These are phyloP conservation scores for Bryoerythrophyllum caledonicum DNA, from an alignment of 225 moss, liverwort and hornwort genomes.

Conservation along the genomic window DNA sequence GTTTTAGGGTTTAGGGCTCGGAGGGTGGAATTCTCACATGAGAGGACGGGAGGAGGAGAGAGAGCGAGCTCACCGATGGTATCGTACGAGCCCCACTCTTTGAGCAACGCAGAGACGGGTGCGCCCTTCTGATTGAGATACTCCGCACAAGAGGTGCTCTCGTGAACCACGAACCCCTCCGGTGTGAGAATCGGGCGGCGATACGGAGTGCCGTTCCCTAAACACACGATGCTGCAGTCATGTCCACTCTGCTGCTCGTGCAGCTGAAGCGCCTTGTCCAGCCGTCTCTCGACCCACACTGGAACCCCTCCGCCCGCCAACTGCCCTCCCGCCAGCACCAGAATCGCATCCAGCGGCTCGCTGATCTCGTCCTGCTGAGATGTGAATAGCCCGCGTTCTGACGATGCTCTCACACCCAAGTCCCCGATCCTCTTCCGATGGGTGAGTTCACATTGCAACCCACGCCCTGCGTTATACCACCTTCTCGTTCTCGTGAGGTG, in stretches of 20 bases:
- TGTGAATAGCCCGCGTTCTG: constrained; percentile 4
- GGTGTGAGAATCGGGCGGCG: constrained; percentile 47
- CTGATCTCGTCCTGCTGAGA: background rate
- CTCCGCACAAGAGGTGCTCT: constrained; percentile 51
- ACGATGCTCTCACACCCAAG: constrained; percentile 24
- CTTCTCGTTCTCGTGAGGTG: background rate
- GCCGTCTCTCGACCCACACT: constrained; percentile 55
- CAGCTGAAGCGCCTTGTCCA: constrained; percentile 57
- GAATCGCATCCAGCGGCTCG: constrained; percentile 48
- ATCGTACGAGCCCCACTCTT: constrained; percentile 68
- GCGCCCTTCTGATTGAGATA: constrained; percentile 45
- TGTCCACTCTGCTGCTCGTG: constrained; percentile 41
- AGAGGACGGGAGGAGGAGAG: background rate
- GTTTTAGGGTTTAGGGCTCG: background rate
- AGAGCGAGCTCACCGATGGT: constrained; percentile 44
- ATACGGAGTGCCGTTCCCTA: constrained; percentile 53
- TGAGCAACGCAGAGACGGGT: constrained; percentile 32
- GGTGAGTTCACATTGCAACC: background rate
- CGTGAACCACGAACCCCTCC: constrained; percentile 55
- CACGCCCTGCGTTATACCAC: constrained; percentile 4
- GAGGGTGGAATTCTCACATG: background rate
- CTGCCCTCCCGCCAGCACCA: constrained; percentile 65
- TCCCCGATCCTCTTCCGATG: constrained; percentile 9
- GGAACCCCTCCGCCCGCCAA: constrained; percentile 52
- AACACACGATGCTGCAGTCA: constrained; percentile 45